Evolutionary conservation across 2,329 filamentous ascomycete species (phyloP), one percentile per base, ranked within the genome.

Genomic region (Verticillium nubilum): DNA sequence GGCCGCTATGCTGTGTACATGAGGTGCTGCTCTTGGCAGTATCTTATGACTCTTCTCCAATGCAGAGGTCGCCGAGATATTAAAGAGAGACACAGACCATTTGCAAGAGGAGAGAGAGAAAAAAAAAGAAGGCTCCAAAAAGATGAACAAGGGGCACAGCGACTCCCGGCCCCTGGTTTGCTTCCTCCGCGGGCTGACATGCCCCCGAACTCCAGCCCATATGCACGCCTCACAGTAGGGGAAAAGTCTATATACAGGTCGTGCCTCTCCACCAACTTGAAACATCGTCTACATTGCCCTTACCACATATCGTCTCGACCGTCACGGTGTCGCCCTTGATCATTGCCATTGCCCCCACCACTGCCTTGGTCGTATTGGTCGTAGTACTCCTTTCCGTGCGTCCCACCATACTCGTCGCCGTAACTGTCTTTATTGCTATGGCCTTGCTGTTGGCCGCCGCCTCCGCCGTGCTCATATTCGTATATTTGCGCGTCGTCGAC

Each of bases 401-500:
- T 73, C 52, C 56, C 47, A 23, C 71, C 69, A 57, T 77, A 76
- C 58, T 67, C 69, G 54, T 76, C 42, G 33, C 77, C 72, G 61
- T 76, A 75, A 61, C 71, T 73, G 60, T 74, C 77, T 29, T 78
- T 72, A 61, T 76, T 74, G 62, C 71, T 73, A 59, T 74, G 77
- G 59, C 65, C 67, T 42, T 70, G 56, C 52, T 53, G 68, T 52
- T 71, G 66, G 7, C 64, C 62, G 50, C 72, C 67, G 52, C 79
- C 76, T 52, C 72, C 75, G 60, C 74, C 73, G 60, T 81, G 78
- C 59, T 80, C 78, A 62, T 82, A 80, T 66, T 82, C 79, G 63
- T 82, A 82, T 42, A 81, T 80, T 62, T 81, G 79, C 61, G 78
- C 78, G 62, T 80, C 78, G 63, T 82, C 79, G 59, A 80, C 76